These are phyloP conservation scores for Remersonia thermophila DNA, from an alignment of 2,329 filamentous ascomycete species.

Conservation along the genomic window DNA sequence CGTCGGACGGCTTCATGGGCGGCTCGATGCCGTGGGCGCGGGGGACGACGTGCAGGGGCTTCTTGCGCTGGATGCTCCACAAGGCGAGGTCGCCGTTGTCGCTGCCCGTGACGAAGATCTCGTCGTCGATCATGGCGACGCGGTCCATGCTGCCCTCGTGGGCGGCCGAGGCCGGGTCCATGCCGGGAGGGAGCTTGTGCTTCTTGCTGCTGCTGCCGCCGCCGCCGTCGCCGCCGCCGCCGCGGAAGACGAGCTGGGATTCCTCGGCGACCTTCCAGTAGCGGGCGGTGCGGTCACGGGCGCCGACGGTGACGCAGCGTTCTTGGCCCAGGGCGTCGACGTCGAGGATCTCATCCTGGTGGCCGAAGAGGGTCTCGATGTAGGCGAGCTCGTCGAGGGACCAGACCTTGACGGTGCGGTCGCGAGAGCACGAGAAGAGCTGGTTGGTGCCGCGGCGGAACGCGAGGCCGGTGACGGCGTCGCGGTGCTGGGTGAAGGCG, in stretches of 20 bases:
- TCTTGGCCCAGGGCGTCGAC: constrained; percentile 75
- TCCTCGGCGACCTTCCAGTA: constrained; percentile 96
- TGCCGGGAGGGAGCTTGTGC: constrained; percentile 19
- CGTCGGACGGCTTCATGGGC: constrained; percentile 51
- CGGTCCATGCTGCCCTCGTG: constrained; percentile 81
- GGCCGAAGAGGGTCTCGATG: constrained; percentile 89
- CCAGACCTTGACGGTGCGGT: constrained; percentile 93
- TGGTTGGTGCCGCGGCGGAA: constrained; percentile 86
- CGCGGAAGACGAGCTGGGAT: constrained; percentile 87
- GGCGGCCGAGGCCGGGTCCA: constrained; percentile 42
- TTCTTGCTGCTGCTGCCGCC: constrained; percentile 33
- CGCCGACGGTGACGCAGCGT: constrained; percentile 80
- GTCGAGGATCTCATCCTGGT: constrained; percentile 81
- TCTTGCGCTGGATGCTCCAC: constrained; percentile 91
- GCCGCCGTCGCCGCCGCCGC: constrained; percentile 62
- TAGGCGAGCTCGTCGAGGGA: constrained; percentile 85
- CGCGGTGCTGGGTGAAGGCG: constrained; percentile 84
- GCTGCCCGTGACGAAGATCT: constrained; percentile 82
- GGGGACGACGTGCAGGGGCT: constrained; percentile 68
- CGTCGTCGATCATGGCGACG: constrained; percentile 78
- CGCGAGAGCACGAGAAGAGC: constrained; percentile 79
- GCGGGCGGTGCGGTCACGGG: constrained; percentile 79
- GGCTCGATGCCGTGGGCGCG: constrained; percentile 79
- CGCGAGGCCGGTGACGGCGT: constrained; percentile 69
- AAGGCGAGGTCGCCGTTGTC: constrained; percentile 81